phyloP scores from a whole-genome alignment of 2,329 filamentous ascomycete genomes.

The Aspergillus sp. region DNA sequence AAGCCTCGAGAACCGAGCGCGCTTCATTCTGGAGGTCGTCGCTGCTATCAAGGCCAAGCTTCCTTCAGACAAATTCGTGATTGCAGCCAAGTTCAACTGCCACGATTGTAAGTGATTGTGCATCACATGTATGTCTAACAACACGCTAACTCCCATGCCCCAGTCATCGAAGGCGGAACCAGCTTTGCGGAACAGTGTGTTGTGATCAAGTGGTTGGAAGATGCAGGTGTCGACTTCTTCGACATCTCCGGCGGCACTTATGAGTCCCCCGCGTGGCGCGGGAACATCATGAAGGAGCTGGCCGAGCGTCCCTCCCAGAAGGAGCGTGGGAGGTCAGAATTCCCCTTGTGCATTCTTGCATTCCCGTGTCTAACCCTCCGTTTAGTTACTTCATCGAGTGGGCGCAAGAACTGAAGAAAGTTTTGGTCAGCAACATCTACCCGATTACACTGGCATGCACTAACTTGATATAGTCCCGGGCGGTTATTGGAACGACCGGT shows the following conservation, averaged over 20 bases:
- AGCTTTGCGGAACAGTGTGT: slow-evolving; percentile 21
- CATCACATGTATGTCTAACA: background rate
- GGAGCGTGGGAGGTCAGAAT: background rate
- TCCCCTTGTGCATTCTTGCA: background rate
- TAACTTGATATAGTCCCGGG: slow-evolving; percentile 13
- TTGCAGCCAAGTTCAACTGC: background rate
- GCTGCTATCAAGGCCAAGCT: slow-evolving; percentile 18
- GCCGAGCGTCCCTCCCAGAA: background rate
- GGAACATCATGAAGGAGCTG: background rate
- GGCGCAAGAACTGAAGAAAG: background rate
- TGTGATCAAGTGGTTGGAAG: slow-evolving; percentile 23
- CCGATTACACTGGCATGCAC: background rate
- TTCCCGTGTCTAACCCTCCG: background rate
- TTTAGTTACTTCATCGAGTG: background rate
- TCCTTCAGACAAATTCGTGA: slow-evolving; percentile 12
- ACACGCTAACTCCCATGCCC: background rate
- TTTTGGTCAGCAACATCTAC: background rate
- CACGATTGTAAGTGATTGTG: background rate
- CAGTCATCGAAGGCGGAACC: slow-evolving; percentile 19
- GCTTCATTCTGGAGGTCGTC: slow-evolving; percentile 20
- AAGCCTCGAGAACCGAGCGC: slow-evolving; percentile 19
- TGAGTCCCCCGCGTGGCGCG: slow-evolving; percentile 13
- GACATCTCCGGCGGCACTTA: slow-evolving; percentile 22
- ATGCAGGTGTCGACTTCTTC: slow-evolving; percentile 22
- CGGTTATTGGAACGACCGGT: slow-evolving; percentile 23